Base-by-base conservation (phyloP, 495 filamentous ascomycete species). In the Penicillium steckii region DNA sequence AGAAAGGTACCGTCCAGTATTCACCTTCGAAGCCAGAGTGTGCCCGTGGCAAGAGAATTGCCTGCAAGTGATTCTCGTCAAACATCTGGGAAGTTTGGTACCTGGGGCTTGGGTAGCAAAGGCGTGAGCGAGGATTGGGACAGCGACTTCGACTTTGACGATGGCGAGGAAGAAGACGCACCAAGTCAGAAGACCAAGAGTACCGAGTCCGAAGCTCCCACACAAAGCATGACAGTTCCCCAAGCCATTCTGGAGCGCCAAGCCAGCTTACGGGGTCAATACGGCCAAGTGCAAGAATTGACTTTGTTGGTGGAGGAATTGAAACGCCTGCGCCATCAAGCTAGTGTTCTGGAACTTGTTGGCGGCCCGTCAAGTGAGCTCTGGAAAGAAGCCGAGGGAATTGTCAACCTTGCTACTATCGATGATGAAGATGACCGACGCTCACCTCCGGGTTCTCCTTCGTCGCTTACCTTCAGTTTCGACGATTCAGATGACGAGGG, bases 1-100 rank as follows among this genome's bases (percentile, higher is more conserved):
- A 87, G 93, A 38, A 88, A 91, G 56, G 84, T 82, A 13, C 87
- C 90, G 26, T 88, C 78, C 55, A 82, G 85, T 1, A 73, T 90
- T 19, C 94, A 97, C 65, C 77, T 95, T 40, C 85, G 94, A 42
- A 97, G 94, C 62, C 91, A 96, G 62, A 98, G 94, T 67, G 91
- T 98, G n/a, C 94, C 94, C 0, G 81, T 94, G 13, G 84, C 88
- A 3, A 83, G 84, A 32, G 90, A 94, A 15, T 53, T 69, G 52
- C 70, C 72, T 4, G 69, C 58, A 24, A 76, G 74, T 57, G 83
- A 85, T 12, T 80, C 71, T 65, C 72, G 69, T 65, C 78, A 77
- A 80, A 74, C 68, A 73, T 82, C 84, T 17, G 83, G 86, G 19
- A 95, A 95, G 58, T 94, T 92, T 60, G 89, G 91, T 38, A 91